Evolutionary conservation across 2,329 filamentous ascomycete species (phyloP), one percentile per base, ranked within the genome.

Genomic region (Botrytis aclada): DNA sequence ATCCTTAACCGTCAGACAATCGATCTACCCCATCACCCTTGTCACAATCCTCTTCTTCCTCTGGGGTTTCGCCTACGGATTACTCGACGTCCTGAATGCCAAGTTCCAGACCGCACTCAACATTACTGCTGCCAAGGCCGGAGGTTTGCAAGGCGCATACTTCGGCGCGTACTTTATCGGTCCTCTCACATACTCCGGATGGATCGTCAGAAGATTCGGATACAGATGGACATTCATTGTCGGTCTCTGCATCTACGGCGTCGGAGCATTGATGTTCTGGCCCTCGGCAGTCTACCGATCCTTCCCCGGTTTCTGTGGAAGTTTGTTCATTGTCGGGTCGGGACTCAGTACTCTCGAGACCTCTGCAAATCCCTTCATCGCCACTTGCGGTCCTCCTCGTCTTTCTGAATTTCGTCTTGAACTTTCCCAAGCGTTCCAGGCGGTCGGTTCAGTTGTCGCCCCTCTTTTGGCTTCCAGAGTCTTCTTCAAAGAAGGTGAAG

Each of bases 201-300:
- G 88, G 78, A 90, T 88, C 85, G 85, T 95, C 74, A 84, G 95
- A 16, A 88, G 92, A 32, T 88, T 88, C 70, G 93, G 93, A 4
- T 96, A 93, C 83, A 92, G 93, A 77, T 89, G 89, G 69, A 93
- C 92, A 0, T 94, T 95, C 77, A 95, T 95, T 73, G 85, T 90
- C 43, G 93, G 93, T 1, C 84, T 95, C 5, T 87, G 86, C 76
- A 89, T 95, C 71, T 95, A 94, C 80, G 91, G 90, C 2, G 84
- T 89, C 14, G 92, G 91, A 2, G 93, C 92, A 25, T 88, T 95
- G 76, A 93, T 94, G 83, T 94, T 95, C 83, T 95, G 93, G 93
- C 93, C 93, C 0, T 91, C 90, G 1, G 92, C 90, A 10, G 87
- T 94, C 18, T 75, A 78, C 20, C 14, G 70, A 29, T 72, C 70